phyloP scores from a whole-genome alignment of 2,329 filamentous ascomycete species.

The Aspergillus puulaauensis region DNA sequence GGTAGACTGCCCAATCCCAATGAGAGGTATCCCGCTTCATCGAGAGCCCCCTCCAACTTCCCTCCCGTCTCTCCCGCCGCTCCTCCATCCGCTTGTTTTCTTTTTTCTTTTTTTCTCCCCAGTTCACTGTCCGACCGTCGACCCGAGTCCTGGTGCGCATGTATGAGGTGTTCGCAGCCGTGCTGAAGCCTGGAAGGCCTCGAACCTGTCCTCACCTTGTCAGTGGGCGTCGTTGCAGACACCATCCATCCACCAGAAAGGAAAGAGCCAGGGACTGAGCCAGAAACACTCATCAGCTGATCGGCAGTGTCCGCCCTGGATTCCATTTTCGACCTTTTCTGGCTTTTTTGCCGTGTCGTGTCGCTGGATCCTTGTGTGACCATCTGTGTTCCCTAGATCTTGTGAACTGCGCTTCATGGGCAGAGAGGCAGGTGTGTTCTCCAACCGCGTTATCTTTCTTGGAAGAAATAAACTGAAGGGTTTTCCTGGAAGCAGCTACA shows the following conservation, averaged over 20 bases:
- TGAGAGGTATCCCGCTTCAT: not conserved
- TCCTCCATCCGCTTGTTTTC: not conserved
- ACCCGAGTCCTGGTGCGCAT: not conserved
- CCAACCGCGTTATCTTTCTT: not conserved
- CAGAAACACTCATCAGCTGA: not conserved
- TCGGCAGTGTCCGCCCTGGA: not conserved
- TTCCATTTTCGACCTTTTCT: not conserved
- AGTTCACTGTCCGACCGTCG: no score
- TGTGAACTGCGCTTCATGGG: not conserved
- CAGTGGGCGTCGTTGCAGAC: not conserved
- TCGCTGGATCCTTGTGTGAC: constrained; percentile 7
- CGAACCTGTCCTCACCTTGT: no score
- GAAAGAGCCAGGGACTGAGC: no score
- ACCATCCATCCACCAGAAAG: not conserved
- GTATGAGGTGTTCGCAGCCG: not conserved
- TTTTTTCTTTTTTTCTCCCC: not conserved
- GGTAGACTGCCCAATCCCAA: not conserved
- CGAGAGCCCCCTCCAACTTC: not conserved
- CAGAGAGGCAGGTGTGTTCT: no score
- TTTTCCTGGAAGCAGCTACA: not conserved
- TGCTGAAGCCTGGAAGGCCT: not conserved
- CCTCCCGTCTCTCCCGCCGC: not conserved
- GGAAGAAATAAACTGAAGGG: not conserved
- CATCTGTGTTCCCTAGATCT: not conserved
- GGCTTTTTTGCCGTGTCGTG: not conserved